phyloP scores from a whole-genome alignment of 768 basidiomycete genomes.

The Amanita rubescens region DNA sequence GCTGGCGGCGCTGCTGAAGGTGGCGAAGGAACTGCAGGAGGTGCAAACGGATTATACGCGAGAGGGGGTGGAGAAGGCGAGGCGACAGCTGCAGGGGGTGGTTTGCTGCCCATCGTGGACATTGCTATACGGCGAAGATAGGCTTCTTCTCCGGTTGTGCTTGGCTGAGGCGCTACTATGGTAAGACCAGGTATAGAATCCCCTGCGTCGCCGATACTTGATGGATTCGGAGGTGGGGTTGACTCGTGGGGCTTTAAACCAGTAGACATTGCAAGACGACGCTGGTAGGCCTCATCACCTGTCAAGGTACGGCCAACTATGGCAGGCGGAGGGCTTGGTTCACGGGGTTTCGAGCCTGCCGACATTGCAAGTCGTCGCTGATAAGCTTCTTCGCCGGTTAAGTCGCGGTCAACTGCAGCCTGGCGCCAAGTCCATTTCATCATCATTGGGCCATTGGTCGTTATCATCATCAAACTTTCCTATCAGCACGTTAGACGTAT shows the following conservation, averaged over 20 bases:
- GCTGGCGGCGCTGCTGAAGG: conserved; percentile 39
- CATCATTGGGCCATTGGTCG: conserved; percentile 51
- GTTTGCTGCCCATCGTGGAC: conserved; percentile 30
- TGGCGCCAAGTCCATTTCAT: conserved; percentile 28
- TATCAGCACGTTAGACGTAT: conserved; percentile 14
- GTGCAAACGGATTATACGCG: conserved; percentile 67
- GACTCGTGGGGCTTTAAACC: conserved; percentile 17
- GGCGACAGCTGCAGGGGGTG: conserved; percentile 18
- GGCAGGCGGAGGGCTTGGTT: conserved; percentile 11
- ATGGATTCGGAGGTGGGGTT: background rate
- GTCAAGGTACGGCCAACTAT: conserved; percentile 40
- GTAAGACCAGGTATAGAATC: conserved; percentile 10
- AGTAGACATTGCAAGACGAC: conserved; percentile 64
- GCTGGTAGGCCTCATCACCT: conserved; percentile 77
- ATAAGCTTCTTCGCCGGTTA: conserved; percentile 78
- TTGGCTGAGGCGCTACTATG: conserved; percentile 8
- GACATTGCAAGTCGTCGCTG: conserved; percentile 68
- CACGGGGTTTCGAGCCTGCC: conserved; percentile 19
- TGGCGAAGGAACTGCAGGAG: conserved; percentile 52
- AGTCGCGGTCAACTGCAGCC: conserved; percentile 32
- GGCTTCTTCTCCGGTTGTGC: conserved; percentile 54
- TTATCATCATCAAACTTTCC: conserved; percentile 46
- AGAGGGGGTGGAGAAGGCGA: conserved; percentile 44
- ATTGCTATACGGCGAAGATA: conserved; percentile 57
- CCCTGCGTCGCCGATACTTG: background rate